Conservation (phyloP, 768 basidiomycete genomes). For the Pleurotus sapidus region DNA sequence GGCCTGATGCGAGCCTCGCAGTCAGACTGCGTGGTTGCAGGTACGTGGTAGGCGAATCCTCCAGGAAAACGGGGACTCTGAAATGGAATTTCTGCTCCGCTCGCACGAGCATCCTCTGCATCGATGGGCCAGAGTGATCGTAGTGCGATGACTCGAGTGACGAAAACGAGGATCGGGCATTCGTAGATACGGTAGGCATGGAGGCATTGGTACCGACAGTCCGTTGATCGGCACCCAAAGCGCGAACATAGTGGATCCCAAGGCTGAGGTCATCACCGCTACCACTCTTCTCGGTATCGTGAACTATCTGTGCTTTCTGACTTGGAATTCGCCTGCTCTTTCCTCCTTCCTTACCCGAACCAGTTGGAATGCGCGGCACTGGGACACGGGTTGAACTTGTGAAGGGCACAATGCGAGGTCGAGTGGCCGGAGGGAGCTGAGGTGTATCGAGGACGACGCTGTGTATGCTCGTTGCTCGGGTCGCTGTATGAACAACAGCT, state of each 20-base stretch:
- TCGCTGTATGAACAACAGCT: conserved; percentile 44
- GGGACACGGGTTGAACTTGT: conserved; percentile 67
- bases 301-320: conserved; percentile 62
- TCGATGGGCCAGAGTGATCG: conserved; percentile 28
- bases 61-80: conserved; percentile 38
- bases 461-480: conserved; percentile 52
- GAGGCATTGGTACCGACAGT: conserved; percentile 21
- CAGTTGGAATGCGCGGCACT: conserved; percentile 45
- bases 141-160: conserved; percentile 60
- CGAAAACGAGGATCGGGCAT: conserved; percentile 54
- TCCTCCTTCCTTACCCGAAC: conserved; percentile 23
- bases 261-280: conserved; percentile 66
- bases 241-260: conserved; percentile 69
- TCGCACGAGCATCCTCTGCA: conserved; percentile 48
- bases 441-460: conserved; percentile 33
- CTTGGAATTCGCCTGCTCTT: conserved; percentile 51
- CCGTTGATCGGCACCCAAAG: conserved; percentile 55
- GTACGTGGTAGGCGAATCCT: conserved; percentile 8
- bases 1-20: conserved; percentile 49
- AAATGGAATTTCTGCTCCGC: conserved; percentile 60
- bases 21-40: conserved; percentile 22
- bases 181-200: conserved; percentile 34
- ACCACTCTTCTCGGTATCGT: conserved; percentile 32
- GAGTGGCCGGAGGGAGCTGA: conserved; percentile 24
- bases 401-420: conserved; percentile 70